Evolutionary conservation across 2,329 filamentous ascomycete genomes (phyloP).

Genomic region (Penicillium sp.): DNA sequence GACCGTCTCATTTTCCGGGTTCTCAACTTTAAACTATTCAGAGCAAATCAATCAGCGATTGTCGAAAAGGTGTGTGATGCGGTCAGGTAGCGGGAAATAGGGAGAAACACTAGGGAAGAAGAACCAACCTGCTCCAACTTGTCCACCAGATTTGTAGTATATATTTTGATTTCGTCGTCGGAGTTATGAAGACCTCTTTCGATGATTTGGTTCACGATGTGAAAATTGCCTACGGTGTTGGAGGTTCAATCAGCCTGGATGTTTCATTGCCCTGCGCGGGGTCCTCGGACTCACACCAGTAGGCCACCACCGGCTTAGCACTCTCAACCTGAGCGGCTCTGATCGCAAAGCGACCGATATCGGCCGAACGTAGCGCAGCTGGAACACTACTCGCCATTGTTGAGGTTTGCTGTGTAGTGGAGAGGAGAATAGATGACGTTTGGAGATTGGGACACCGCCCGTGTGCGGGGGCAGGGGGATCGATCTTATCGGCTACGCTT

Average conservation of each 20-base stretch:
- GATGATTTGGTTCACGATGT: conserved; percentile 90
- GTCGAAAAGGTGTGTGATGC: background rate
- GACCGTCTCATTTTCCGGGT: conserved; percentile 78
- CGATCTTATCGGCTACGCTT: conserved; percentile 1
- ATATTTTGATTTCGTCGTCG: conserved; percentile 76
- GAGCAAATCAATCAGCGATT: conserved; percentile 2
- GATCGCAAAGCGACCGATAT: conserved; percentile 80
- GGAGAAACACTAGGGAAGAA: background rate
- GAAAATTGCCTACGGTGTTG: conserved; percentile 70
- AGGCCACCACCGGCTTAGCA: conserved; percentile 83
- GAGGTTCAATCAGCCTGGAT: conserved; percentile 16
- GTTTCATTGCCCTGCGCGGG: conserved; percentile 5
- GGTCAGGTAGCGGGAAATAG: background rate
- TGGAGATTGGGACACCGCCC: conserved; percentile 23
- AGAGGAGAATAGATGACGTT: conserved; percentile 24
- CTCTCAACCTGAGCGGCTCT: conserved; percentile 82
- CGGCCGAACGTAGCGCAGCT: conserved; percentile 71
- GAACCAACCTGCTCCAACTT: conserved; percentile 72
- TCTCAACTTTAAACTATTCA: conserved; percentile 66
- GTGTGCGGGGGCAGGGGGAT: conserved; percentile 18
- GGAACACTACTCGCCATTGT: conserved; percentile 74
- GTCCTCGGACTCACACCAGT: conserved; percentile 74
- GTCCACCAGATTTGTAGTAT: conserved; percentile 85
- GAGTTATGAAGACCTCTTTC: conserved; percentile 73
- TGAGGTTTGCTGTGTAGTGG: background rate